A percentile compares a stretch with the other conserved stretches of the same genome.
phyloP scores from a whole-genome alignment of 2,329 filamentous ascomycete genomes.

The Diaporthe longicolla region DNA sequence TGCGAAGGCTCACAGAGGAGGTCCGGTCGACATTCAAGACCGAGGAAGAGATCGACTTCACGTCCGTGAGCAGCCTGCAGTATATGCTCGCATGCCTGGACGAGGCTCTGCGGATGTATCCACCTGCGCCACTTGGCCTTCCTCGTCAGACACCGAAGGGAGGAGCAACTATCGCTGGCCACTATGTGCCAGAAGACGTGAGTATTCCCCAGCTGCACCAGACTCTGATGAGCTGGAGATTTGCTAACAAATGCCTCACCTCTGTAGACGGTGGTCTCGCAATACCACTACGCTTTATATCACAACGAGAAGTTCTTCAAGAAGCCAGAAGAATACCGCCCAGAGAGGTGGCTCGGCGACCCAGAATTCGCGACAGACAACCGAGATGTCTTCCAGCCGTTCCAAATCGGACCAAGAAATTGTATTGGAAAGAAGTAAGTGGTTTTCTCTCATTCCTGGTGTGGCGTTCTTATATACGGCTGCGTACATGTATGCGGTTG shows the following conservation, averaged over 20 bases:
- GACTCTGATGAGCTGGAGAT: not conserved
- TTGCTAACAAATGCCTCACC: not conserved
- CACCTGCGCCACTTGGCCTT: constrained; percentile 44
- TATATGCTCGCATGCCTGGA: constrained; percentile 56
- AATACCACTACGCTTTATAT: constrained; percentile 51
- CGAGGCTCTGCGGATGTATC: constrained; percentile 56
- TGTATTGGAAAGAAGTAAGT: constrained; percentile 53
- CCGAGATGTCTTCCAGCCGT: constrained; percentile 47
- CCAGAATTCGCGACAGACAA: constrained; percentile 39
- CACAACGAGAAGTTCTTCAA: constrained; percentile 51
- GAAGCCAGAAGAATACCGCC: constrained; percentile 51
- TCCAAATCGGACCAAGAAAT: constrained; percentile 50
- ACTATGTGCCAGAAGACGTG: constrained; percentile 39
- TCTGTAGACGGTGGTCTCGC: constrained; percentile 49
- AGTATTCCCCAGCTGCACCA: not conserved
- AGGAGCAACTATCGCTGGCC: constrained; percentile 37
- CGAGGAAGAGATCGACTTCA: constrained; percentile 52
- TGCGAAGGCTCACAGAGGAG: constrained; percentile 52
- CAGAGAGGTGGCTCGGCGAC: constrained; percentile 52
- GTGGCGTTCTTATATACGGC: too few relatives aligned
- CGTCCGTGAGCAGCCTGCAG: constrained; percentile 46
- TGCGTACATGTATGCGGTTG: not conserved
- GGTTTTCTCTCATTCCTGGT: not conserved
- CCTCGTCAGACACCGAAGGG: constrained; percentile 37
- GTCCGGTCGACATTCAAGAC: constrained; percentile 51